Evolutionary conservation across 2,329 filamentous ascomycete species (phyloP).

Genomic region (Neonectria coccinea): DNA sequence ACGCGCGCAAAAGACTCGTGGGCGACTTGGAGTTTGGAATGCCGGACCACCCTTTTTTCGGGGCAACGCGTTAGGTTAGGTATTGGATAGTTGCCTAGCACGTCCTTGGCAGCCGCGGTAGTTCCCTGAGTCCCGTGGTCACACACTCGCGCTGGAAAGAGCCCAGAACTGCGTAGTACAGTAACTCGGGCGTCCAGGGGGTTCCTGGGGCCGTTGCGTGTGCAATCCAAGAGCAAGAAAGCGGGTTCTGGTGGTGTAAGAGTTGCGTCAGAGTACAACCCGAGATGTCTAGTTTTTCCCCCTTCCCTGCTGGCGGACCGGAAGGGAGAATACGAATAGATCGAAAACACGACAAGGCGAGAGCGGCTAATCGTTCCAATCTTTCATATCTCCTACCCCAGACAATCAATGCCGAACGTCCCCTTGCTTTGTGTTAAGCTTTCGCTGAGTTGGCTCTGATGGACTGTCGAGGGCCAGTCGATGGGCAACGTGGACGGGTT

Average conservation of each 20-base stretch:
- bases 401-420: conserved; percentile 29
- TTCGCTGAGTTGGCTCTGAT: conserved; percentile 4
- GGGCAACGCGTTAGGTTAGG: too few species aligned
- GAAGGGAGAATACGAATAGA: background rate
- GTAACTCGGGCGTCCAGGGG: background rate
- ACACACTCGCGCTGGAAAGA: background rate
- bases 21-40: conserved; percentile 20
- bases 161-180: background rate
- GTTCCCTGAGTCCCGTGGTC: background rate
- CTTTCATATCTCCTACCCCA: conserved; percentile 35
- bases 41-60: conserved; percentile 9
- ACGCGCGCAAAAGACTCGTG: conserved; percentile 14
- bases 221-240: background rate
- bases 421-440: conserved; percentile 18
- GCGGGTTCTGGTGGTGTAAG: conserved; percentile 29
- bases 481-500: conserved; percentile 42
- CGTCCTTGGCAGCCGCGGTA: conserved; percentile 8
- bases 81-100: conserved; percentile 6
- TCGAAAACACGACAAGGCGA: background rate
- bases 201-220: background rate
- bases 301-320: background rate
- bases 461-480: conserved; percentile 40
- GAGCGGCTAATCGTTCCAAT: conserved; percentile 15
- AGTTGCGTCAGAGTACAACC: conserved; percentile 31
- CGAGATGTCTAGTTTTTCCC: conserved; percentile 13